Evolutionary conservation across 768 basidiomycete species (phyloP).

Genomic region (Mycena polygramma): DNA sequence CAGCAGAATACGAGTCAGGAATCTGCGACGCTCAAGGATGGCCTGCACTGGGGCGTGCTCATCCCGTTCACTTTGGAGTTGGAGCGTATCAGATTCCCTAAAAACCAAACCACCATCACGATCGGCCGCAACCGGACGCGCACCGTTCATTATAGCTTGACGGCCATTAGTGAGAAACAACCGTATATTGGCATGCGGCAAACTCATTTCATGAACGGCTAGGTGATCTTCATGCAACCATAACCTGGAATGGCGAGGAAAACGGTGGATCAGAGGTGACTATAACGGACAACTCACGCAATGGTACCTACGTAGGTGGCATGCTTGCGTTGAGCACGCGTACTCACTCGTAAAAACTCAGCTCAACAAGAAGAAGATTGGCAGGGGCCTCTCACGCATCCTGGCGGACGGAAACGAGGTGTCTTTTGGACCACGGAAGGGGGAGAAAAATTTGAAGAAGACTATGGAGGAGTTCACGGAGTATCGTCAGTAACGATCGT

Average conservation of each 20-base stretch:
- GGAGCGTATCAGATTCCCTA: constrained; percentile 11
- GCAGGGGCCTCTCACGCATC: background rate
- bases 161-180: constrained; percentile 17
- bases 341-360: background rate
- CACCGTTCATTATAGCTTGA: constrained; percentile 4
- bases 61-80: constrained; percentile 15
- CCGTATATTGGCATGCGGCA: background rate
- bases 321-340: background rate
- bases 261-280: constrained; percentile 11
- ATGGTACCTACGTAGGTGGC: constrained; percentile 30
- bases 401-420: constrained; percentile 25
- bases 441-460: background rate
- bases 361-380: constrained; percentile 15
- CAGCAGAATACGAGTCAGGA: constrained; percentile 1
- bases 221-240: constrained; percentile 18
- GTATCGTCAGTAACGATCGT: constrained; percentile 25
- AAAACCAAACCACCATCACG: background rate
- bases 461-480: constrained; percentile 4
- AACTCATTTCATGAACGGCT: background rate
- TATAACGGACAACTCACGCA: constrained; percentile 18
- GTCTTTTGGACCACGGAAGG: constrained; percentile 15
- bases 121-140: constrained; percentile 20
- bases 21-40: background rate
- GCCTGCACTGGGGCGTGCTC: constrained; percentile 30
- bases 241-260: constrained; percentile 21